Percentiles rank a stretch among this genome's conserved stretches.
phyloP scores from a whole-genome alignment of 441 rosid species.

The Pelargonium cotyledonis region DNA sequence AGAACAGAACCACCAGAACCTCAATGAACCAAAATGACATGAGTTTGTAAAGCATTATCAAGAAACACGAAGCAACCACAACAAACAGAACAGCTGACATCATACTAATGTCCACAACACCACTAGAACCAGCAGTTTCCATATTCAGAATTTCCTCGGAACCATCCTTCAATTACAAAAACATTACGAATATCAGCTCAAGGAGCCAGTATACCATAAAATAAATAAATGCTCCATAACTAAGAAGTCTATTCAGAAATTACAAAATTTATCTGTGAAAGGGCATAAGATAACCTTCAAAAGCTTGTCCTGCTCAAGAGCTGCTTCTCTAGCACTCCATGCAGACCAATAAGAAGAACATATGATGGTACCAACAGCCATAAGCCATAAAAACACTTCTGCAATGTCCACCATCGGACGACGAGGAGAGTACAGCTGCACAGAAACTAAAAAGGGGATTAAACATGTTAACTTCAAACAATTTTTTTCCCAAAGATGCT shows the following conservation, averaged over 20 bases:
- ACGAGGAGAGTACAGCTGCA: constrained; percentile 51
- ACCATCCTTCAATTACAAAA: constrained; percentile 40
- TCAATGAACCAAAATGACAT: constrained; percentile 64
- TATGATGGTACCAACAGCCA: constrained; percentile 58
- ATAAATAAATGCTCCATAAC: neutral
- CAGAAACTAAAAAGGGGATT: constrained; percentile 36
- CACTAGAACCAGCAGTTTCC: constrained; percentile 37
- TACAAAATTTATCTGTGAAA: constrained; percentile 7
- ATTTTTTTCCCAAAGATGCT: neutral
- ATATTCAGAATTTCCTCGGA: constrained; percentile 35
- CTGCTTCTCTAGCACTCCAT: constrained; percentile 51
- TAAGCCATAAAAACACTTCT: constrained; percentile 65
- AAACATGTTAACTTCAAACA: neutral
- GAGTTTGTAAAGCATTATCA: constrained; percentile 59
- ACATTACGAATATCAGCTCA: constrained; percentile 3
- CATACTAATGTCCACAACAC: constrained; percentile 45
- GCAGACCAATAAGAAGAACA: constrained; percentile 65
- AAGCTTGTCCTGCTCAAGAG: constrained; percentile 51
- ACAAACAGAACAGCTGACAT: constrained; percentile 50
- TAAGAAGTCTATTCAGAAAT: neutral
- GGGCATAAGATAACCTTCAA: constrained; percentile 37
- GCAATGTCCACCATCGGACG: constrained; percentile 62
- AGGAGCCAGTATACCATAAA: constrained; percentile 3
- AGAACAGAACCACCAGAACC: constrained; percentile 56
- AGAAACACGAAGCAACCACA: constrained; percentile 56